phyloP scores from a whole-genome alignment of 495 filamentous ascomycete genomes.

The Aspergillus olivimuriae region DNA sequence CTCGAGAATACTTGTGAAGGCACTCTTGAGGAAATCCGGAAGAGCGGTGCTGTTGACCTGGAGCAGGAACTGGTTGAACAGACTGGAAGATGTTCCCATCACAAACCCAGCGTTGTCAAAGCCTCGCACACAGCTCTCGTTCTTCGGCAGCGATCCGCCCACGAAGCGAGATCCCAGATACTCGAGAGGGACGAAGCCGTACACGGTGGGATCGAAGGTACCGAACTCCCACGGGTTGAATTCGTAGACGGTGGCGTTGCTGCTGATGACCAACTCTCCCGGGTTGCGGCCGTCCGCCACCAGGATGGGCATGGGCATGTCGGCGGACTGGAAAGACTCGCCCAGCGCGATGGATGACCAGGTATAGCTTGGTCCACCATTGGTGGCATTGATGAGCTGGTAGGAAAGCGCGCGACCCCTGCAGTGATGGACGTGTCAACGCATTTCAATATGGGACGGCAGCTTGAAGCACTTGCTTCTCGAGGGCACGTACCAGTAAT shows the following conservation, averaged over 20 bases:
- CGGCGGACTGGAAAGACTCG: constrained; percentile 59
- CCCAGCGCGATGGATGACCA: constrained; percentile 79
- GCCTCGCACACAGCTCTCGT: constrained; percentile 63
- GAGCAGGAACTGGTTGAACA: constrained; percentile 78
- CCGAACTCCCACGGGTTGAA: constrained; percentile 89
- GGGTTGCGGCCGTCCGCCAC: constrained; percentile 71
- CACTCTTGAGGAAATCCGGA: constrained; percentile 44
- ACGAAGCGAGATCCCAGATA: constrained; percentile 80
- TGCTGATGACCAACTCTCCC: constrained; percentile 53
- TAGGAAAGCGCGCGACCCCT: constrained; percentile 67
- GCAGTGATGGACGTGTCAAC: constrained; percentile 7
- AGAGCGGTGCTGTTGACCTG: constrained; percentile 48
- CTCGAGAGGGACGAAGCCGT: constrained; percentile 65
- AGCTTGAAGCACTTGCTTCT: too few relatives aligned
- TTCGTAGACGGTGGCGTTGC: constrained; percentile 78
- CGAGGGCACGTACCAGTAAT: constrained; percentile 80
- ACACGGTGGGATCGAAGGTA: constrained; percentile 73
- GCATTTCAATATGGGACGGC: constrained; percentile 14
- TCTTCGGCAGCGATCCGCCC: constrained; percentile 51
- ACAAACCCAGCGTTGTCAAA: constrained; percentile 83
- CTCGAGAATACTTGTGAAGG: constrained; percentile 49
- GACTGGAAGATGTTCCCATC: constrained; percentile 83
- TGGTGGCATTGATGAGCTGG: constrained; percentile 71
- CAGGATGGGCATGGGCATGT: constrained; percentile 76
- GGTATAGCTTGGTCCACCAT: constrained; percentile 76